These are phyloP conservation scores for Lachnellula suecica DNA, from an alignment of 2,329 filamentous ascomycete species.

Conservation along the genomic window DNA sequence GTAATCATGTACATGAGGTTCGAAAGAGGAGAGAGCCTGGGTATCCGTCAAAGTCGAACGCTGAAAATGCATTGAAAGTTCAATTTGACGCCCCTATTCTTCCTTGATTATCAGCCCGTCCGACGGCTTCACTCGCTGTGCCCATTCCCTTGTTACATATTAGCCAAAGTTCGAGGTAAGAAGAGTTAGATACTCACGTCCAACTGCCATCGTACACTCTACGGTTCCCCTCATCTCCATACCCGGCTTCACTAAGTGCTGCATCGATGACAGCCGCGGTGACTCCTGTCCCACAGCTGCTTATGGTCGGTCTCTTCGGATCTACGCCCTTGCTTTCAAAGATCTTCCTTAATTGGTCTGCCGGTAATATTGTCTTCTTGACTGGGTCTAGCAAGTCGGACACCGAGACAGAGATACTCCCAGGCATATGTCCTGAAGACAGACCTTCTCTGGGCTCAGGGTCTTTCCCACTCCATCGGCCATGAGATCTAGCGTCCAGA, in stretches of 20 bases:
- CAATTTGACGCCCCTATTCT: constrained; percentile 12
- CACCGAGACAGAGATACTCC: constrained; percentile 81
- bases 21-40: neutral
- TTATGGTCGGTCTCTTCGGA: constrained; percentile 76
- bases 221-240: constrained; percentile 63
- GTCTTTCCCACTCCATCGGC: constrained; percentile 78
- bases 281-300: constrained; percentile 89
- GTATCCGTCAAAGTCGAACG: neutral
- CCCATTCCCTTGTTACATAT: constrained; percentile 53
- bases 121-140: constrained; percentile 59
- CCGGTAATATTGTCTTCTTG: constrained; percentile 76
- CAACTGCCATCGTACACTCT: constrained; percentile 94
- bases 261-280: constrained; percentile 90
- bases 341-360: constrained; percentile 69
- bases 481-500: constrained; percentile 78
- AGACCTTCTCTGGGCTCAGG: constrained; percentile 86
- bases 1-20: neutral
- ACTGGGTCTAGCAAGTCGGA: constrained; percentile 76
- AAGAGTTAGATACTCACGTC: constrained; percentile 66
- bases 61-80: neutral
- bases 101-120: constrained; percentile 62
- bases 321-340: constrained; percentile 82
- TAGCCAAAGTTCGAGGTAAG: neutral
- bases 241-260: constrained; percentile 76
- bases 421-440: constrained; percentile 88